Evolutionary conservation across 192 early-diverging fungal species (phyloP), one percentile per base, ranked within the genome.

Genomic region (Pecoramyces ruminantium): DNA sequence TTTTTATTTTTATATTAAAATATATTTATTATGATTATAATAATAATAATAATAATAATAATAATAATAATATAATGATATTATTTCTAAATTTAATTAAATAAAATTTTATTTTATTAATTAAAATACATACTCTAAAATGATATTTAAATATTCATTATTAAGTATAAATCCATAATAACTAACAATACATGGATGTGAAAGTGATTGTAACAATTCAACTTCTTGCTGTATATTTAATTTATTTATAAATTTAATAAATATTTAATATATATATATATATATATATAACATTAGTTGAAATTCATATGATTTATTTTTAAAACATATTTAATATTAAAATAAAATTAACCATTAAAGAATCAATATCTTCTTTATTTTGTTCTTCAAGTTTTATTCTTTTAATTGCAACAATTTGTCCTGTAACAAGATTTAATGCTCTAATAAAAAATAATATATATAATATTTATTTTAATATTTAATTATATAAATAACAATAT

Each of bases 381-480:
- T 90, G 89, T 17, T 92, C 92, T 29, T 90, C 91, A 15, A 96
- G 84, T 81, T 92, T 89, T 38, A 97, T 93, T 79, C 95, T 89
- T 84, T 97, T 97, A 34, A 97, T 90, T 2, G 95, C 95, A 12
- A 94, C 91, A 87, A 96, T 92, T 82, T 95, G 89, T 12, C 93
- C 95, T 16, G 88, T 93, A 15, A 90, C 91, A 4, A 96, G 83
- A 85, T 95, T 92, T 11, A 95, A 82, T n/a, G 93, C 94, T 14
- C 94, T 88, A 83, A 42, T 39, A 5, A 25, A 25, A 82, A 4
- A 34, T 79, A n/a, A n/a, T n/a, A n/a, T n/a, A n/a, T n/a, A n/a
- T n/a, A n/a, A n/a, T n/a, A n/a, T n/a, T n/a, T n/a, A n/a, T n/a
- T n/a, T n/a, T n/a, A n/a, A n/a, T n/a, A n/a, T n/a, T n/a, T n/a